Percentiles rank a stretch among this genome's conserved stretches.
These are phyloP conservation scores for Spironucleus salmonicida DNA, from an alignment of 208 protist genomes.

Conservation along the genomic window DNA sequence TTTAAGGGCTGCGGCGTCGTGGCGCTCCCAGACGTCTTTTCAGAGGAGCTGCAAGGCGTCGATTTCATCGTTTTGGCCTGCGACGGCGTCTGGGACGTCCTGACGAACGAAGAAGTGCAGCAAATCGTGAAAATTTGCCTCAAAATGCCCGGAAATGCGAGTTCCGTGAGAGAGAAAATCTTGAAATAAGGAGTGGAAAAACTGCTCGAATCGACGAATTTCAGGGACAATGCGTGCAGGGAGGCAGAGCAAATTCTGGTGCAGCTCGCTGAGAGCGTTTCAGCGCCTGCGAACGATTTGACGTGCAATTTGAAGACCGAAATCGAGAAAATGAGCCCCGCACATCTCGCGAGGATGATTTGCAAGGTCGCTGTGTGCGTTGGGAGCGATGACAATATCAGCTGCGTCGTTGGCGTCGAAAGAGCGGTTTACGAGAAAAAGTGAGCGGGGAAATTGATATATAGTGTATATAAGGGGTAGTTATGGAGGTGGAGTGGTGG, in stretches of 20 bases:
- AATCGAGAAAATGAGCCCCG: neutral
- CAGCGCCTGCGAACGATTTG: neutral
- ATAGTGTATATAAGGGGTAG: too few species aligned
- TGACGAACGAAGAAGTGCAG: slow-evolving; percentile 22
- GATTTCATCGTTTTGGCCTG: slow-evolving; percentile 29
- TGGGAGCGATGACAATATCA: slow-evolving; percentile 17
- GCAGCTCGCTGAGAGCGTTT: neutral
- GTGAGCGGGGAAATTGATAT: too few species aligned
- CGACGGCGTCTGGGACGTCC: slow-evolving; percentile 29
- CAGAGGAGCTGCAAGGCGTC: neutral
- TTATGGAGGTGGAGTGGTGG: too few species aligned
- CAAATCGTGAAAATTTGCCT: neutral
- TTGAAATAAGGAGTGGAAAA: neutral
- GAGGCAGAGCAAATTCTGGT: neutral
- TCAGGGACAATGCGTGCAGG: neutral
- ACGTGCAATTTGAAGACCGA: neutral
- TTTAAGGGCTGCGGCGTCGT: slow-evolving; percentile 22
- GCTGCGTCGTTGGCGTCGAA: neutral
- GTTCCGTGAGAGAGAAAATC: neutral
- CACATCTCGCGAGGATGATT: neutral
- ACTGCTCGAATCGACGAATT: neutral
- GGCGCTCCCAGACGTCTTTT: slow-evolving; percentile 10
- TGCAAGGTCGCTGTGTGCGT: neutral
- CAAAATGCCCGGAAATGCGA: neutral
- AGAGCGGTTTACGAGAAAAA: neutral